Percentiles rank a stretch among this genome's conserved stretches.
Evolutionary conservation across 345 rosid genomes (phyloP).

Genomic region (Citrus sinensis): DNA sequence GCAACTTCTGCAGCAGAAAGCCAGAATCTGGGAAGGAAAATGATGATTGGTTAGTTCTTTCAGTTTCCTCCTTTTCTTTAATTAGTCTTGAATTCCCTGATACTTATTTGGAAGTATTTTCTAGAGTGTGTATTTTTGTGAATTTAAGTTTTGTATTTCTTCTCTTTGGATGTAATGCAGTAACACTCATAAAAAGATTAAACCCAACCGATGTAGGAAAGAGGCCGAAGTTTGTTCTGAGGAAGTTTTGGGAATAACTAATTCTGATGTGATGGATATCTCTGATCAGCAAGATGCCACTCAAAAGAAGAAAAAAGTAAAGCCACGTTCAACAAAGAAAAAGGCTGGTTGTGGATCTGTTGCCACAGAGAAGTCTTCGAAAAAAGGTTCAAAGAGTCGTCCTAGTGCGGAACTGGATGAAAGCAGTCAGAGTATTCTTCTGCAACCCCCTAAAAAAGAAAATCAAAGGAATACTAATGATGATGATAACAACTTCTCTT

Average conservation of each 20-base stretch:
- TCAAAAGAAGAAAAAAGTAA: conserved; percentile 5
- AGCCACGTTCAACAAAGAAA: conserved; percentile 5
- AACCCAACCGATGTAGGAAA: conserved; percentile 13
- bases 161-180: conserved; percentile 20
- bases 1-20: conserved; percentile 23
- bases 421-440: conserved; percentile 3
- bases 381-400: background rate
- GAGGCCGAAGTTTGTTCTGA: conserved; percentile 5
- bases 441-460: background rate
- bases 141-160: background rate
- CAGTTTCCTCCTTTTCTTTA: background rate
- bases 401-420: conserved; percentile 3
- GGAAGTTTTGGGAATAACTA: conserved; percentile 6
- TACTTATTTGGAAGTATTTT: background rate
- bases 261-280: conserved; percentile 11
- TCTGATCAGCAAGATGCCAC: background rate
- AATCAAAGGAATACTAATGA: background rate
- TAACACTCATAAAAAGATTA: conserved; percentile 16
- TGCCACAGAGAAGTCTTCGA: background rate
- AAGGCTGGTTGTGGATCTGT: background rate
- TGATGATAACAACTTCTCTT: background rate
- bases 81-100: background rate
- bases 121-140: background rate
- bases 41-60: conserved; percentile 26
- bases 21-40: conserved; percentile 23